These are phyloP conservation scores for Penicillium daleae DNA, from an alignment of 495 filamentous ascomycete genomes.

Conservation along the genomic window DNA sequence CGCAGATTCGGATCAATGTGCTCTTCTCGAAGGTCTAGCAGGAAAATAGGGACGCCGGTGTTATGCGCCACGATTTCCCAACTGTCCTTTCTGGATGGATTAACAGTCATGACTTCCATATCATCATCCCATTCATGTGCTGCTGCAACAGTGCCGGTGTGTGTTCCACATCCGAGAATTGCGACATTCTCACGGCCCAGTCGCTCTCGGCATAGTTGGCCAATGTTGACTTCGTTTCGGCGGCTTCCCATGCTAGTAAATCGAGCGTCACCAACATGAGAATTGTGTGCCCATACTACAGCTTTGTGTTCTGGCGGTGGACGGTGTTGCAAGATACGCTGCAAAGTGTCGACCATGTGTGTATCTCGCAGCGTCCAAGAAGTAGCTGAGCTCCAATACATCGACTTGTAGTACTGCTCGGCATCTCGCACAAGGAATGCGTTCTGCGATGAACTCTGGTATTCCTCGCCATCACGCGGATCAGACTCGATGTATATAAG, in stretches of 20 bases:
- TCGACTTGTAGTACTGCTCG: slow-evolving; percentile 60
- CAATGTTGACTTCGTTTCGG: slow-evolving; percentile 57
- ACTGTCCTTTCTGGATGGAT: slow-evolving; percentile 45
- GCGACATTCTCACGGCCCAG: slow-evolving; percentile 51
- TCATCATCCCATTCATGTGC: slow-evolving; percentile 60
- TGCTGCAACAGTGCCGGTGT: slow-evolving; percentile 61
- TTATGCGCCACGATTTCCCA: slow-evolving; percentile 53
- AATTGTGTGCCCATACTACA: slow-evolving; percentile 65
- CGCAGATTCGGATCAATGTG: slow-evolving; percentile 40
- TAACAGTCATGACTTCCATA: slow-evolving; percentile 56
- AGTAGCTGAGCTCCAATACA: slow-evolving; percentile 59
- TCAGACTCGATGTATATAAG: slow-evolving; percentile 44
- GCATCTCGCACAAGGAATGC: slow-evolving; percentile 58
- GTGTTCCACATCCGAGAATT: slow-evolving; percentile 56
- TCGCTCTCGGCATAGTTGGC: slow-evolving; percentile 57
- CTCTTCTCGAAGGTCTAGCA: slow-evolving; percentile 52
- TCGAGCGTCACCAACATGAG: slow-evolving; percentile 62
- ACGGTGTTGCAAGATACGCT: slow-evolving; percentile 49
- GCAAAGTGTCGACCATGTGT: slow-evolving; percentile 62
- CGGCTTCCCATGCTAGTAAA: slow-evolving; percentile 57
- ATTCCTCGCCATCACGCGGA: slow-evolving; percentile 51
- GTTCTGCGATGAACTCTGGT: slow-evolving; percentile 58
- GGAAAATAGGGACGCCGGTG: slow-evolving; percentile 50
- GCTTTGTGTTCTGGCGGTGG: slow-evolving; percentile 47
- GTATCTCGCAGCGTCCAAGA: slow-evolving; percentile 62